Percentiles rank a stretch among this genome's conserved stretches.
Conservation (phyloP, 2,329 filamentous ascomycete genomes). For the Fusarium oxysporum region DNA sequence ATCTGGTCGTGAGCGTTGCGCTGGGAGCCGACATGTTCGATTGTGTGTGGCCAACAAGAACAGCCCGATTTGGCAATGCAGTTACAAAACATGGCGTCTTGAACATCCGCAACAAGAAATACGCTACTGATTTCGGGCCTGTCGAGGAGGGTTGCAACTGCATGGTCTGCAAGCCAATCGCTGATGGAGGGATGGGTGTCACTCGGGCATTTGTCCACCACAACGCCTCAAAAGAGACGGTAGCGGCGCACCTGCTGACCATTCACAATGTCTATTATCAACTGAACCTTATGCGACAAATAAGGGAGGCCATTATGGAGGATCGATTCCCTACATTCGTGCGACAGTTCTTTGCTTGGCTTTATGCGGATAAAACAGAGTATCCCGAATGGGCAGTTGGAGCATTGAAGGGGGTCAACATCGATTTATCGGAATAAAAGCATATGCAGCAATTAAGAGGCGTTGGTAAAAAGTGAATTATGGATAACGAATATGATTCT, state of each 20-base stretch:
- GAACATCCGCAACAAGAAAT: slow-evolving; percentile 83
- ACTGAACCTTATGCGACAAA: slow-evolving; percentile 81
- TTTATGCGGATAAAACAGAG: slow-evolving; percentile 72
- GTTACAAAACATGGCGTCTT: slow-evolving; percentile 84
- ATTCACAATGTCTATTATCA: slow-evolving; percentile 98
- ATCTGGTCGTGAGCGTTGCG: slow-evolving; percentile 91
- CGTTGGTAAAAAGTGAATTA: slow-evolving; percentile 14
- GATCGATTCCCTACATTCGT: slow-evolving; percentile 85
- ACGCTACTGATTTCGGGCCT: slow-evolving; percentile 82
- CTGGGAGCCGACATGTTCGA: slow-evolving; percentile 99
- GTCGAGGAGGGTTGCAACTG: slow-evolving; percentile 88
- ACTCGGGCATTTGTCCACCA: slow-evolving; percentile 93
- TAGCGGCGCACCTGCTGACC: slow-evolving; percentile 84
- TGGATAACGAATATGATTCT: slow-evolving; percentile 36
- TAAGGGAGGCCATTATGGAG: slow-evolving; percentile 81
- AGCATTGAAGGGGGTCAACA: slow-evolving; percentile 81
- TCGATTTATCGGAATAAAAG: slow-evolving; percentile 64
- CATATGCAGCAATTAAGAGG: slow-evolving; percentile 3
- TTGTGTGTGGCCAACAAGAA: slow-evolving; percentile 97
- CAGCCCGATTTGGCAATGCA: slow-evolving; percentile 95
- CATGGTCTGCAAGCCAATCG: slow-evolving; percentile 75
- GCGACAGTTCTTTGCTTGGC: slow-evolving; percentile 78
- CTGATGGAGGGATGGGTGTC: slow-evolving; percentile 79
- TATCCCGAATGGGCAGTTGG: slow-evolving; percentile 89
- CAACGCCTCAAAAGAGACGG: slow-evolving; percentile 93